Conservation (phyloP, 208 protist species). For the Crithidia fasciculata region DNA sequence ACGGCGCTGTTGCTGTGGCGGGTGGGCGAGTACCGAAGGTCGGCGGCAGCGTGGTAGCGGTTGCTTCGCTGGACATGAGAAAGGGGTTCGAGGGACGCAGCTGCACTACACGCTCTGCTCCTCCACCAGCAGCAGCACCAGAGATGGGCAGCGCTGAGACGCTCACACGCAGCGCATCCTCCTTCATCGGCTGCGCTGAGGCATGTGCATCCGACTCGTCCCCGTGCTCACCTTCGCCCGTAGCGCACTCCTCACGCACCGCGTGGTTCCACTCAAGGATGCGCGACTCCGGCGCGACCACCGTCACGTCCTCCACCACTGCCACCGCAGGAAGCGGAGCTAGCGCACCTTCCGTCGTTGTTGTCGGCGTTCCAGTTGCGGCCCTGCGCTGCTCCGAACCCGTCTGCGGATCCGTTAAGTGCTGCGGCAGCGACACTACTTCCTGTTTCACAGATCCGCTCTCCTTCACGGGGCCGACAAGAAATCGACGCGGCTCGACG, state of each 20-base stretch:
- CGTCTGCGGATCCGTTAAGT: background rate
- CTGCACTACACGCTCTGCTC: constrained; percentile 3
- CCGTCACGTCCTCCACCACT: background rate
- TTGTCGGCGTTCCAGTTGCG: too few relatives aligned
- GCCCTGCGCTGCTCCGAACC: too few relatives aligned
- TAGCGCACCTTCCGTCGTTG: background rate
- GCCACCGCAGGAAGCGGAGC: background rate
- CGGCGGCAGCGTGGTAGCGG: background rate
- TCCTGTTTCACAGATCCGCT: too few relatives aligned
- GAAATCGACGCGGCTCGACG: background rate
- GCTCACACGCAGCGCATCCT: too few relatives aligned
- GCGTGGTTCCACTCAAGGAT: constrained; percentile 24
- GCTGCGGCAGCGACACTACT: background rate
- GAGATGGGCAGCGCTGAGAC: background rate
- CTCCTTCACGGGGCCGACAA: too few relatives aligned
- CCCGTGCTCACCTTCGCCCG: background rate
- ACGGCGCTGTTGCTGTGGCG: background rate
- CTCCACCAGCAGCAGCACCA: background rate
- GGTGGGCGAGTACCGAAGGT: background rate
- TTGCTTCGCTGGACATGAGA: background rate
- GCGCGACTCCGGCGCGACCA: constrained; percentile 4
- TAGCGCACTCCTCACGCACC: constrained; percentile 2
- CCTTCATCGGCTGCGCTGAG: too few relatives aligned
- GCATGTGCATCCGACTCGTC: background rate
- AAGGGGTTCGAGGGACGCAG: constrained; percentile 27